phyloP scores from a whole-genome alignment of 1,284 basidiomycete genomes.

The Veloboletus limbatus region DNA sequence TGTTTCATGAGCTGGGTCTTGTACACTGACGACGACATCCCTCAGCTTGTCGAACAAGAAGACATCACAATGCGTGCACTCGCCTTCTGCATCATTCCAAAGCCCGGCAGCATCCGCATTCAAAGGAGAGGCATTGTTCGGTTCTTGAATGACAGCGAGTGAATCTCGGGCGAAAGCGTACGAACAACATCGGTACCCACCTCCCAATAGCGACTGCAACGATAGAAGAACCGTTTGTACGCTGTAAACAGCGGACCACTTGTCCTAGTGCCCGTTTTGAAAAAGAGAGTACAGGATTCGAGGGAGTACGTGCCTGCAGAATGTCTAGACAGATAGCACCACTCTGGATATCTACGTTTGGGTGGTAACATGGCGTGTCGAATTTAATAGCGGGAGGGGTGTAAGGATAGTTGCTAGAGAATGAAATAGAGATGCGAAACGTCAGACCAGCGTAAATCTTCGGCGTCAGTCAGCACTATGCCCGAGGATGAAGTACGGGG shows the following conservation, averaged over 20 bases:
- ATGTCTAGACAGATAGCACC: constrained; percentile 86
- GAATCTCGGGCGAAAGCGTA: not conserved
- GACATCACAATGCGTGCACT: constrained; percentile 16
- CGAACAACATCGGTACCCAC: constrained; percentile 40
- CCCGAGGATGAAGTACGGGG: not conserved
- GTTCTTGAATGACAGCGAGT: constrained; percentile 51
- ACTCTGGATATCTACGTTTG: constrained; percentile 76
- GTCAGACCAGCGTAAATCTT: constrained; percentile 75
- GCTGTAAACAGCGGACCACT: constrained; percentile 88
- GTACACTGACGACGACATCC: constrained; percentile 47
- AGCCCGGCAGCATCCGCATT: constrained; percentile 79
- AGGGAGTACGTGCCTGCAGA: constrained; percentile 52
- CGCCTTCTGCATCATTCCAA: constrained; percentile 70
- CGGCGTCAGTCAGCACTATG: constrained; percentile 1
- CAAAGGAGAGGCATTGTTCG: constrained; percentile 84
- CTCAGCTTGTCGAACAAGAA: not conserved
- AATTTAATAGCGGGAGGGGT: constrained; percentile 77
- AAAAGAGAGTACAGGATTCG: not conserved
- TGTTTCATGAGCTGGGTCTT: constrained; percentile 70
- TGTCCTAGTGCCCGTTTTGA: constrained; percentile 53
- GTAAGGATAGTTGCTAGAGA: constrained; percentile 84
- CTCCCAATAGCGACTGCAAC: constrained; percentile 79
- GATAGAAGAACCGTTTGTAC: constrained; percentile 87
- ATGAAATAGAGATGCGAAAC: constrained; percentile 78
- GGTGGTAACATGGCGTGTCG: constrained; percentile 82